Conservation (phyloP, 2,329 filamentous ascomycete species). For the Mycocentrospora acerina region DNA sequence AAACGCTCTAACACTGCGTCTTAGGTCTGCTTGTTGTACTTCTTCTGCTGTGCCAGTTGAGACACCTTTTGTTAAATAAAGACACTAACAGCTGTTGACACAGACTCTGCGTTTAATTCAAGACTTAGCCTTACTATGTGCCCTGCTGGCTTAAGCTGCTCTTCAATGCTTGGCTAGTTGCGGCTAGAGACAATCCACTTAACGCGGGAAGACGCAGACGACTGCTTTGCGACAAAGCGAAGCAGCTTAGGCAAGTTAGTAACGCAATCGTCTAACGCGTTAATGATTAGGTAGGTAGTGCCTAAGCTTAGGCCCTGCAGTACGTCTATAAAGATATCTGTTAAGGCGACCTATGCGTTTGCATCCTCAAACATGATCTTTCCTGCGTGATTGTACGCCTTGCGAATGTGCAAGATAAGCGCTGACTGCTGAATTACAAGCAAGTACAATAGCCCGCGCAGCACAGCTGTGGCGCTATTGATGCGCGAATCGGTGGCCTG, state of each 20-base stretch:
- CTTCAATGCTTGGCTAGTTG: conserved; percentile 4
- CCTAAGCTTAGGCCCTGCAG: conserved; percentile 5
- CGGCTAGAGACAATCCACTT: conserved; percentile 16
- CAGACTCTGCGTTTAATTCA: conserved; percentile 38
- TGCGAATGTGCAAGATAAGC: conserved; percentile 38
- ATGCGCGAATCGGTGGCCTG: conserved; percentile 37
- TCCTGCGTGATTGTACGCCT: conserved; percentile 39
- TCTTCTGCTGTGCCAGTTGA: conserved; percentile 25
- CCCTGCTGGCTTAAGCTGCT: conserved; percentile 16
- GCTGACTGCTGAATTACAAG: conserved; percentile 38
- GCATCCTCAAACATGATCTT: conserved; percentile 43
- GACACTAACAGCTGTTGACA: conserved; percentile 37
- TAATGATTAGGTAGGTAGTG: conserved; percentile 23
- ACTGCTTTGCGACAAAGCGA: conserved; percentile 36
- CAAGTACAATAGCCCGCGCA: conserved; percentile 48
- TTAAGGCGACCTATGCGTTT: conserved; percentile 9
- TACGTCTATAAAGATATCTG: conserved; percentile 8
- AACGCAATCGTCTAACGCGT: conserved; percentile 54
- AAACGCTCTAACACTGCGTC: conserved; percentile 17
- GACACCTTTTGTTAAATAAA: conserved; percentile 43
- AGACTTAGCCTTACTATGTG: conserved; percentile 27
- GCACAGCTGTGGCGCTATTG: conserved; percentile 43
- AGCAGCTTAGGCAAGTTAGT: conserved; percentile 38
- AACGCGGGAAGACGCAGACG: conserved; percentile 45
- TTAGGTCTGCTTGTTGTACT: conserved; percentile 10